Base-by-base conservation (phyloP, 169 alveolate species). In the Cryptosporidium bovis region DNA sequence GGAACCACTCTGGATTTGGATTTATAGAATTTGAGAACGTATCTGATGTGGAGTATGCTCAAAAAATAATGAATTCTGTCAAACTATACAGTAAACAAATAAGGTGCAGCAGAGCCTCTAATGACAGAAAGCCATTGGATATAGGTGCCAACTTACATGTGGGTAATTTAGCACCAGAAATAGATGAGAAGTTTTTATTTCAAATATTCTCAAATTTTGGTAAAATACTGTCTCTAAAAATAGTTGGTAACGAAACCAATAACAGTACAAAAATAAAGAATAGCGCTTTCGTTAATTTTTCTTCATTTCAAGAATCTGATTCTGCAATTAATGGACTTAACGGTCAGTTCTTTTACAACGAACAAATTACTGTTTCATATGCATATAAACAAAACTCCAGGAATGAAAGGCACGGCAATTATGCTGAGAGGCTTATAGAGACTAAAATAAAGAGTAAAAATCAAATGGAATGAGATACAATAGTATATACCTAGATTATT, bases 131-230 rank as follows among this genome's bases (percentile, higher is more conserved):
- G 64, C 96, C 97, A 3, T 92, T 94, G 82, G 99, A 97, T 93
- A 90, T 96, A 0, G 99, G 99, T 36, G 99, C 99, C 24, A 97
- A 98, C 90, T 90, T 98, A 50, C 98, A 97, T 92, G 96, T 98
- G 16, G 99, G 99, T 55, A 98, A 98, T 92, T 93, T 98, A 65
- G 99, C 97, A 85, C 95, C 94, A 10, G 99, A 97, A 56, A 99
- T 97, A 31, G 99, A 97, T 83, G 99, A 98, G 91, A 97, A 97
- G 94, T 93, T 93, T 93, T 95, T 98, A 8, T 95, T 95, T 71
- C 99, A 97, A 91, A 97, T 98, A 16, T 98, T 98, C 92, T 96
- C 99, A 13, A 91, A 98, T 31, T 98, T 98, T 92, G 99, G 99
- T 10, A 96, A 93, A 82, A 94, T 97, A 24, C 50, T 94, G 53